phyloP scores from a whole-genome alignment of 192 early-diverging fungal species.

The Mortierella claussenii region DNA sequence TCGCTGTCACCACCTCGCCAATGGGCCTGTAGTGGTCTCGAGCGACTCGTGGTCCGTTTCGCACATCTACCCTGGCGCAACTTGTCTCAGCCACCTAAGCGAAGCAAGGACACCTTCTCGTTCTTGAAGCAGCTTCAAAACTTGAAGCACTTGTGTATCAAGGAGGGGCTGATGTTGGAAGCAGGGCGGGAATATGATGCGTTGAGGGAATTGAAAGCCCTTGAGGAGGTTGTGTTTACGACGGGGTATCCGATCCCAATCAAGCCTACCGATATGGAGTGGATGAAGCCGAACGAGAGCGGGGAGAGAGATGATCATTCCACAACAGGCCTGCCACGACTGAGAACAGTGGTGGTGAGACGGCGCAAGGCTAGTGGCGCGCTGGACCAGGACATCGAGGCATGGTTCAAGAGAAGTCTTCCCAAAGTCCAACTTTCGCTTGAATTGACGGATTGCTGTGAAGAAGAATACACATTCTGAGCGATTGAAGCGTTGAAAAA shows the following conservation, averaged over 20 bases:
- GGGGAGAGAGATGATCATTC: not conserved
- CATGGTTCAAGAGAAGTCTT: conserved; percentile 14
- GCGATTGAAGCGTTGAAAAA: not conserved
- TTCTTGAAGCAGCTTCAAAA: conserved; percentile 24
- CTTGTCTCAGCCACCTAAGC: conserved; percentile 23
- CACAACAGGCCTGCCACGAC: too few relatives aligned
- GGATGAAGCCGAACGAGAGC: not conserved
- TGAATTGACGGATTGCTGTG: conserved; percentile 38
- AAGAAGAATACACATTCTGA: conserved; percentile 33
- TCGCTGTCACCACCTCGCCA: not conserved
- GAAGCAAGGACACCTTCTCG: conserved; percentile 26
- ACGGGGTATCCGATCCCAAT: conserved; percentile 50
- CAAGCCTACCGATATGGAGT: conserved; percentile 25
- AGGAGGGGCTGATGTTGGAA: conserved; percentile 42
- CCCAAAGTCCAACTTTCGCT: conserved; percentile 14
- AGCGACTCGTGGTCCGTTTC: conserved; percentile 28
- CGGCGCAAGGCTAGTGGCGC: conserved; percentile 22
- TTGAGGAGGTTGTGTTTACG: conserved; percentile 42
- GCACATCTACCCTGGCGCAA: conserved; percentile 41
- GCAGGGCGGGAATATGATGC: conserved; percentile 43
- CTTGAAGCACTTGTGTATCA: conserved; percentile 33
- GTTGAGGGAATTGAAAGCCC: not conserved
- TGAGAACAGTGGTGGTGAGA: conserved; percentile 29
- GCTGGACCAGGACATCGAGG: conserved; percentile 13
- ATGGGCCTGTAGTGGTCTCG: conserved; percentile 38